Evolutionary conservation across 768 basidiomycete genomes (phyloP).

Genomic region (Trametopsis cervina): DNA sequence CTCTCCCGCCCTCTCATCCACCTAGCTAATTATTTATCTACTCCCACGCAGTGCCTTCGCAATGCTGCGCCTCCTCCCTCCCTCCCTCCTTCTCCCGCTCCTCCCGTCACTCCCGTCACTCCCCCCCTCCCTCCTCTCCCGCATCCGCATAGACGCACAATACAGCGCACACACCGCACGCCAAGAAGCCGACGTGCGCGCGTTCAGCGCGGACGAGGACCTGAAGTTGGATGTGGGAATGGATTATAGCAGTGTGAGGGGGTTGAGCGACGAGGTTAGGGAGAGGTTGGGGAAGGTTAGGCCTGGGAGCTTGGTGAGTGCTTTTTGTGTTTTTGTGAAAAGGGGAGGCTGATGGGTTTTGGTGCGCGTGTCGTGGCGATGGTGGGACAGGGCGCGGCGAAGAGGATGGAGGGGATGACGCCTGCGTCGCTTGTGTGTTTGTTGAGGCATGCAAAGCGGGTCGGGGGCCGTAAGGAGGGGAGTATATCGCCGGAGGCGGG

Average conservation of each 20-base stretch:
- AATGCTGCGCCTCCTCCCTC: slow-evolving; percentile 49
- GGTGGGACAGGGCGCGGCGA: slow-evolving; percentile 71
- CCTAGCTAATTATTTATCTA: slow-evolving; percentile 7
- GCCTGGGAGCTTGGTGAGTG: slow-evolving; percentile 62
- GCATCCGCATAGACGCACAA: slow-evolving; percentile 64
- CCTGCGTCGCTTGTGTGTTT: slow-evolving; percentile 66
- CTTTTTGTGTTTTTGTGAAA: too few relatives aligned
- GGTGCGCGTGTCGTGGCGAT: background rate
- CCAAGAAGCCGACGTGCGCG: slow-evolving; percentile 68
- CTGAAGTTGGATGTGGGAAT: slow-evolving; percentile 61
- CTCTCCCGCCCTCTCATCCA: background rate
- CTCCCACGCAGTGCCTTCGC: slow-evolving; percentile 57
- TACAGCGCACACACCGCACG: slow-evolving; percentile 60
- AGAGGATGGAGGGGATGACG: slow-evolving; percentile 92
- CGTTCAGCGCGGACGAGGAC: slow-evolving; percentile 72
- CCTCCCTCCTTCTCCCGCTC: slow-evolving; percentile 31
- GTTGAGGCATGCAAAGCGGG: slow-evolving; percentile 49
- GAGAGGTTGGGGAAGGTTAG: slow-evolving; percentile 53
- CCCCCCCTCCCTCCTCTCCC: slow-evolving; percentile 44
- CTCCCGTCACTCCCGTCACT: slow-evolving; percentile 46
- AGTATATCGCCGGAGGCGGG: too few relatives aligned
- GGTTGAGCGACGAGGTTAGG: slow-evolving; percentile 70
- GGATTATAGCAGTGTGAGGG: slow-evolving; percentile 59
- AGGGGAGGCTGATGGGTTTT: background rate
- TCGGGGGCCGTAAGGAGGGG: background rate